Conservation (phyloP, 1,284 basidiomycete genomes). For the Waitea zeae region DNA sequence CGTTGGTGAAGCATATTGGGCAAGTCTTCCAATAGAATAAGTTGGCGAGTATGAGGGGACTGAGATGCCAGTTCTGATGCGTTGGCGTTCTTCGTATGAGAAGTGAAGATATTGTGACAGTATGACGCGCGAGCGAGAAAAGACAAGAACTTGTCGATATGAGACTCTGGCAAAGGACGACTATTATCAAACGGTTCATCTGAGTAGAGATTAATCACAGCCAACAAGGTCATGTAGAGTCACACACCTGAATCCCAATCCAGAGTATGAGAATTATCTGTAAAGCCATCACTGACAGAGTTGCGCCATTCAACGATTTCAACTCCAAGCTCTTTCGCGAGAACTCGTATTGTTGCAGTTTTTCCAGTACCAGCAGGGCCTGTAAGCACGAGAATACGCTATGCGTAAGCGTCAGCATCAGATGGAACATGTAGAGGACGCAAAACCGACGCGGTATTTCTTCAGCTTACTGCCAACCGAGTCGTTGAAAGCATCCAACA, state of each 20-base stretch:
- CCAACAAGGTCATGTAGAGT: background rate
- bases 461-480: constrained; percentile 43
- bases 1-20: constrained; percentile 73
- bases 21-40: constrained; percentile 83
- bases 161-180: constrained; percentile 44
- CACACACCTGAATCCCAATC: constrained; percentile 8
- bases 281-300: constrained; percentile 9
- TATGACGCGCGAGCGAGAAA: constrained; percentile 64
- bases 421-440: constrained; percentile 1
- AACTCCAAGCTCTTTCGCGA: constrained; percentile 61
- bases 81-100: background rate
- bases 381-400: constrained; percentile 76
- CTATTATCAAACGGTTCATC: constrained; percentile 12
- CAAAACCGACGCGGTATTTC: constrained; percentile 58
- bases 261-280: background rate
- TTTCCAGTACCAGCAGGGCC: constrained; percentile 89
- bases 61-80: background rate
- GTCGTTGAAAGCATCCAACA: constrained; percentile 68
- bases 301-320: constrained; percentile 84
- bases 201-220: background rate
- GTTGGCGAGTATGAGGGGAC: constrained; percentile 15
- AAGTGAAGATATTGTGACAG: constrained; percentile 37
- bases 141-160: constrained; percentile 53
- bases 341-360: constrained; percentile 66
- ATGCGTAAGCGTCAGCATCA: constrained; percentile 2